phyloP scores from a whole-genome alignment of 192 early-diverging fungal genomes.

The Coemansia sp. region DNA sequence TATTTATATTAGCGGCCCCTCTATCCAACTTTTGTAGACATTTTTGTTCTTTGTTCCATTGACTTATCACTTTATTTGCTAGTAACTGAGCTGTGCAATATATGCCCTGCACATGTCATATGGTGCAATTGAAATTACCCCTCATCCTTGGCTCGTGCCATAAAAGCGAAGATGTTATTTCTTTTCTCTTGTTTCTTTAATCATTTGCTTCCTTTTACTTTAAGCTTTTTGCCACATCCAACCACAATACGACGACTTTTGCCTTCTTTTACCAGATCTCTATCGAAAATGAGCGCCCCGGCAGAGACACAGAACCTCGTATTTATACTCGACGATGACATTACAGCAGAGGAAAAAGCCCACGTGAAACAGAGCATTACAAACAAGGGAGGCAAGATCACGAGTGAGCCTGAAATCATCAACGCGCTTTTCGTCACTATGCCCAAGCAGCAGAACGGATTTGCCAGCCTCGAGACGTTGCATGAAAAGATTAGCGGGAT shows the following conservation, averaged over 20 bases:
- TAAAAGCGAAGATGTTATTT: not conserved
- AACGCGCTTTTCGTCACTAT: constrained; percentile 15
- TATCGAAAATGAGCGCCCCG: constrained; percentile 5
- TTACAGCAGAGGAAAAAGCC: constrained; percentile 1
- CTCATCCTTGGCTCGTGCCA: not conserved
- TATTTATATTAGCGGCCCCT: not conserved
- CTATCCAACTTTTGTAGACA: constrained; percentile 3
- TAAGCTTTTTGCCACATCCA: not conserved
- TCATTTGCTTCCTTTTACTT: not conserved
- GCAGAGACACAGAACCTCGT: not conserved
- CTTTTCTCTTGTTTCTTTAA: not conserved
- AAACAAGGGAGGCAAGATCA: constrained; percentile 5
- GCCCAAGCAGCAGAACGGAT: constrained; percentile 5
- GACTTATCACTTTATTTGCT: not conserved
- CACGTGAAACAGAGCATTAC: constrained; percentile 4
- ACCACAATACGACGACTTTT: not conserved
- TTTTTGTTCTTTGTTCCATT: not conserved
- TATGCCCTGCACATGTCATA: not conserved
- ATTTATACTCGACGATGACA: constrained; percentile 1
- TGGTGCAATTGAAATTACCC: not conserved
- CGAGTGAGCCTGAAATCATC: not conserved
- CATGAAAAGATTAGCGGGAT: constrained; percentile 11
- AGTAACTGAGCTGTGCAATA: not conserved
- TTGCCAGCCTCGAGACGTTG: not conserved
- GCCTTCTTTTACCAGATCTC: not conserved